Base-by-base conservation (phyloP, 1,284 basidiomycete genomes). In the Wallemia hederae region DNA sequence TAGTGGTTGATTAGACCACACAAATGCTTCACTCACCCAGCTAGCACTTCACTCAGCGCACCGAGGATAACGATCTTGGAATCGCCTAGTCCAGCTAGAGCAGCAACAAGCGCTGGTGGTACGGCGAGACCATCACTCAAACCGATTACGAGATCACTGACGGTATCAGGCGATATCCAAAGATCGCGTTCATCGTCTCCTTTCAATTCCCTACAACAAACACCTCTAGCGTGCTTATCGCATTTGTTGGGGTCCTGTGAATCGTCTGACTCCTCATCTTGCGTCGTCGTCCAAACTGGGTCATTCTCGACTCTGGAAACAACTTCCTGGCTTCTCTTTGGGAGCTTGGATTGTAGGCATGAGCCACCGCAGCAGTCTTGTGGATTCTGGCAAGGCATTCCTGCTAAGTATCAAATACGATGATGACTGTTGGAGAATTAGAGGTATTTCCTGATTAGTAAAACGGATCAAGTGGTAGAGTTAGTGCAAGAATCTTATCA, bases 101-200 rank as follows among this genome's bases (percentile, higher is more conserved):
- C 87, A 17, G 86, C 85, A 1, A 88, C 81, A 29, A 92, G 74
- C 1, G 88, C 88, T 69, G 91, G 91, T 0, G 89, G 89, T 0
- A 94, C 89, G 0, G 89, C 94, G 58, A 96, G 74, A n/a, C 92
- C 92, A 69, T 98, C 92, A 0, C 85, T 87, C 11, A 97, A 79
- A 57, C 92, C 92, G 66, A 96, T 96, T 64, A 92, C 81, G 60
- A 83, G 77, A 67, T 90, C 87, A 19, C 85, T 79, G 24, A 91
- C 77, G 60, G 89, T 73, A 66, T 90, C 87, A 1, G 88, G 87
- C 68, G 90, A 79, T 61, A 91, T 74, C 39, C 29, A 31, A 34
- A 90, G 75, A 0, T 77, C 80, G 22, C 85, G 76, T 63, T 88
- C 80, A 61, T 89, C 83, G 7, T 80, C 77, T 56, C 75, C 77